Base-by-base conservation (phyloP, 441 rosid genomes). In the Mallotus repandus region DNA sequence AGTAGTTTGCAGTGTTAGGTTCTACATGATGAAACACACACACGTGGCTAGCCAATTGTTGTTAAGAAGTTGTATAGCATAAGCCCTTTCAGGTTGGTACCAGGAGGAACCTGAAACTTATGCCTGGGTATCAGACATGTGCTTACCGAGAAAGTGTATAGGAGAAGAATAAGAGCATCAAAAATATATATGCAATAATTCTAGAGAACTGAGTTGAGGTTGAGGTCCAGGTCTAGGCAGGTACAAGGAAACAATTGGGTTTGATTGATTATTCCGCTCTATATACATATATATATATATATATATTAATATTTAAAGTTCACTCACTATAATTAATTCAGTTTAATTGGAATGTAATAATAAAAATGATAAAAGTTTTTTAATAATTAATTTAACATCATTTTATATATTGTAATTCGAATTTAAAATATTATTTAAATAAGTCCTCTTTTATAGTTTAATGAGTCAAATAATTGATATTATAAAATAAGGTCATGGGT, bases 71-170 rank as follows among this genome's bases (percentile, higher is more conserved):
- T 57, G 54, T 15, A 25, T 19, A 16, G 41, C 49, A n/a, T 14
- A 38, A 38, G 29, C 68, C 1, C 59, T 32, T 68, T 18, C 63
- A 4, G 11, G 38, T n/a, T 52, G 19, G 13, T 54, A 54, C 21
- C 11, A 18, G 9, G 13, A 35, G 21, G 71, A 56, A 73, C 45
- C 15, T 57, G 71, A 71, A 74, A 49, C 67, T 74, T 41, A 74
- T 67, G 2, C 68, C 72, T 54, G 56, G 55, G 63, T 12, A 57
- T 66, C 65, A 56, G 13, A 16, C 50, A 52, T 72, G 48, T 71
- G 48, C 11, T 6, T 9, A 1, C 29, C 3, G 32, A 16, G 32
- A 11, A 25, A 15, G 16, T 62, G 48, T 38, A 21, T 48, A 2
- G 12, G 45, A 29, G 49, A 45, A 45, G 49, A 45, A 45, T 54